A percentile compares a stretch with the other conserved stretches of the same genome.
Conservation (phyloP, 225 moss, liverwort and hornwort species). For the Physcomitrellopsis africana region DNA sequence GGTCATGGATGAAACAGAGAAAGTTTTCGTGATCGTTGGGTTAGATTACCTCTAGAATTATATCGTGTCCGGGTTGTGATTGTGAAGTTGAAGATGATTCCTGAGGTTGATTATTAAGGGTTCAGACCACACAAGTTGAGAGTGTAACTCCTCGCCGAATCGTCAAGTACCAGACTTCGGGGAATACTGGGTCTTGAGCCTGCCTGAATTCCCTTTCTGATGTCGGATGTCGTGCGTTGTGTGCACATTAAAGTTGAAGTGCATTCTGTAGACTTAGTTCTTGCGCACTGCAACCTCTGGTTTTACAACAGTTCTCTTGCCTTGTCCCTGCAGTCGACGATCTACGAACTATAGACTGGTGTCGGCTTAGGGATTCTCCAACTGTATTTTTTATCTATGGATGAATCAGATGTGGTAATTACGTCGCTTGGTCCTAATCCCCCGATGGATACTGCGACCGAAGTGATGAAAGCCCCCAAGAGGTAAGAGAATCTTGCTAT, state of each 20-base stretch:
- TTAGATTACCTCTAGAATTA: background rate
- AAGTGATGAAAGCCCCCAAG: conserved; percentile 5
- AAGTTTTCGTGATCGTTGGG: too few relatives aligned
- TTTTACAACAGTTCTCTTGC: background rate
- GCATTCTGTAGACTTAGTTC: background rate
- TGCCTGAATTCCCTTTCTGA: background rate
- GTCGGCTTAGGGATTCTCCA: background rate
- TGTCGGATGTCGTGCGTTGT: background rate
- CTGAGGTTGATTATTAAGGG: background rate
- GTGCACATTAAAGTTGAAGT: background rate
- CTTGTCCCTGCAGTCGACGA: conserved; percentile 10
- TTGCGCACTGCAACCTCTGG: background rate
- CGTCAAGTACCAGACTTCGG: background rate
- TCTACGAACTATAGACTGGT: too few relatives aligned
- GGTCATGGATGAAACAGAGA: background rate
- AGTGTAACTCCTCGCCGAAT: background rate
- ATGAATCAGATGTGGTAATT: conserved; percentile 22
- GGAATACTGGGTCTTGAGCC: background rate
- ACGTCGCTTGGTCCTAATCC: conserved; percentile 27
- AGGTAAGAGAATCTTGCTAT: conserved; percentile 1
- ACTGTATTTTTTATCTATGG: background rate
- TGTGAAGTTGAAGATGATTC: background rate
- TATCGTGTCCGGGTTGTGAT: background rate
- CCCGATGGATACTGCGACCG: conserved; percentile 17
- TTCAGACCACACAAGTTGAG: too few relatives aligned